phyloP scores from a whole-genome alignment of 2,329 filamentous ascomycete species.

The Cephalotrichum gorgonifer region DNA sequence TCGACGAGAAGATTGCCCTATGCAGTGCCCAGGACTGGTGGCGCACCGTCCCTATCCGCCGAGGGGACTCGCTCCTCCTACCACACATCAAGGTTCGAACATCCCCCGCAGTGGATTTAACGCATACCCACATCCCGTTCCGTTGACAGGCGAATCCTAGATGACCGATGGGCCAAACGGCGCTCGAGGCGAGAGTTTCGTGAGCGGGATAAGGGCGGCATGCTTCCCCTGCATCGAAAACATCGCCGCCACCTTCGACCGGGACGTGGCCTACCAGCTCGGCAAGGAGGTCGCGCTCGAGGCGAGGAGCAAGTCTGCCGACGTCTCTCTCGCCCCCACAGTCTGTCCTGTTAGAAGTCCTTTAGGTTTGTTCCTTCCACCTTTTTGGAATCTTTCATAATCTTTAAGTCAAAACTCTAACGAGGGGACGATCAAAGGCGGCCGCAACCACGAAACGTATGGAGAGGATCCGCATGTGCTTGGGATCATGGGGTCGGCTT shows the following conservation, averaged over 20 bases:
- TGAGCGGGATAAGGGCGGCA: slow-evolving; percentile 17
- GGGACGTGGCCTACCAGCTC: slow-evolving; percentile 42
- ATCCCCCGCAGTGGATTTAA: no score
- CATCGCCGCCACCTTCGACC: slow-evolving; percentile 53
- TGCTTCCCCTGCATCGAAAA: slow-evolving; percentile 20
- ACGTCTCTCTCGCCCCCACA: slow-evolving; percentile 60
- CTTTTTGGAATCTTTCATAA: no score
- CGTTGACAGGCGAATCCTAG: no score
- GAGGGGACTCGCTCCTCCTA: no score
- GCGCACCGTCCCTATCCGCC: no score
- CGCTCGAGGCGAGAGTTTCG: slow-evolving; percentile 19
- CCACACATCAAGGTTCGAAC: no score
- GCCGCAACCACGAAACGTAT: slow-evolving; percentile 36
- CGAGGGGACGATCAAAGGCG: no score
- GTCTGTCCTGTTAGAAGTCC: slow-evolving; percentile 37
- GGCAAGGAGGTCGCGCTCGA: slow-evolving; percentile 49
- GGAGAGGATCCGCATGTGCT: slow-evolving; percentile 35
- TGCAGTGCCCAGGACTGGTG: no score
- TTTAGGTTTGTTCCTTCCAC: slow-evolving; percentile 11
- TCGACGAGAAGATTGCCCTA: no score
- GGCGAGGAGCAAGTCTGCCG: slow-evolving; percentile 48
- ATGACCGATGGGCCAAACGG: slow-evolving; percentile 21
- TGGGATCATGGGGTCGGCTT: slow-evolving; percentile 25
- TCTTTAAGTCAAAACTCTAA: no score
- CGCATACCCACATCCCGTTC: no score